These are phyloP conservation scores for Pseudisothecium myosuroides DNA, from an alignment of 225 moss, liverwort and hornwort species.

Conservation along the genomic window DNA sequence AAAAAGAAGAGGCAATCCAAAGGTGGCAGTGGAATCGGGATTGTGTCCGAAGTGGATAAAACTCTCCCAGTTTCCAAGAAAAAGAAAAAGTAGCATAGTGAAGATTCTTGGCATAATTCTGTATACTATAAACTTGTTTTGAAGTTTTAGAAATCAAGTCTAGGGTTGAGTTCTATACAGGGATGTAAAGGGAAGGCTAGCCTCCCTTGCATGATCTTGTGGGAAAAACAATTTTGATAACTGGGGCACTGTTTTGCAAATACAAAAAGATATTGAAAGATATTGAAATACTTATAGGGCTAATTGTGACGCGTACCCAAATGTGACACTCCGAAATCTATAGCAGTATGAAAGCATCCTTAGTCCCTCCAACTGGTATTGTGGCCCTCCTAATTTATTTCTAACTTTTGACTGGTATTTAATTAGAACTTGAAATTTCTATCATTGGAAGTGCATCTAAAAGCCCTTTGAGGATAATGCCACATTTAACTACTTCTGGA, in stretches of 20 bases:
- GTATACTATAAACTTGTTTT: neutral
- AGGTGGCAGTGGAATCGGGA: neutral
- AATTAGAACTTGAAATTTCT: neutral
- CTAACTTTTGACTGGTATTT: neutral
- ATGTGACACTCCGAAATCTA: neutral
- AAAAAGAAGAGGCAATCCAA: conserved; percentile 6
- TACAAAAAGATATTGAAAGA: no score
- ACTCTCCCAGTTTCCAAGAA: neutral
- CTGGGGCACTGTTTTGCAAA: neutral
- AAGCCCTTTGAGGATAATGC: neutral
- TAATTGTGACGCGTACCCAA: neutral
- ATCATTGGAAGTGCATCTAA: neutral
- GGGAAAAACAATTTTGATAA: neutral
- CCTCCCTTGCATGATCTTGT: neutral
- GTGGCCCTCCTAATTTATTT: neutral
- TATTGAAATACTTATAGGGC: neutral
- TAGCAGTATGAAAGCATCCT: neutral
- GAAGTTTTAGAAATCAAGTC: neutral
- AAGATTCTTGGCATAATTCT: neutral
- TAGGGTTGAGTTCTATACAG: neutral
- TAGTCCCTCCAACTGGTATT: neutral
- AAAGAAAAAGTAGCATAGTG: neutral
- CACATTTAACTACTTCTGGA: no score
- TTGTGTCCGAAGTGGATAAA: neutral
- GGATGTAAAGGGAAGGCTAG: neutral